Percentiles rank a stretch among this genome's conserved stretches.
Evolutionary conservation across 2,329 filamentous ascomycete species (phyloP).

Genomic region (Leptographium flavum): DNA sequence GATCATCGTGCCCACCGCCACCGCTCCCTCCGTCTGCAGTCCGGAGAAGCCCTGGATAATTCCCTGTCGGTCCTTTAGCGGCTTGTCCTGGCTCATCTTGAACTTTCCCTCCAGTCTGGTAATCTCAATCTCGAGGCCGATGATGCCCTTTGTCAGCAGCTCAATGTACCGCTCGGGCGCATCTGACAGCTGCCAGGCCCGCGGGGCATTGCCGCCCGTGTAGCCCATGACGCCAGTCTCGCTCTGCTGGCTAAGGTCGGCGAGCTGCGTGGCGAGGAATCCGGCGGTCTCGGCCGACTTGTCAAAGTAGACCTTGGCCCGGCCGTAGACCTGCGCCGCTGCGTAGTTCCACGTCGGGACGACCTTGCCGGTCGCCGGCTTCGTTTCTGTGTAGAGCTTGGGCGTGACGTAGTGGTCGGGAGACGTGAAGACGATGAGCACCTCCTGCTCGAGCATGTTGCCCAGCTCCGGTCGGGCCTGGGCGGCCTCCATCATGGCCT

Average conservation of each 20-base stretch:
- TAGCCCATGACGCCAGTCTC: slow-evolving; percentile 45
- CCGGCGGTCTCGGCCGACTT: slow-evolving; percentile 19
- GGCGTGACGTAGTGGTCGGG: slow-evolving; percentile 51
- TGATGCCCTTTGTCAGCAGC: slow-evolving; percentile 41
- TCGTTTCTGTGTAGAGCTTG: slow-evolving; percentile 53
- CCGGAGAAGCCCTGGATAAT: slow-evolving; percentile 40
- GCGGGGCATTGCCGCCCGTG: slow-evolving; percentile 19
- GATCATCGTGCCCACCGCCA: neutral
- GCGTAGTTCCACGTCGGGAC: slow-evolving; percentile 61
- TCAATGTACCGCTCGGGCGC: slow-evolving; percentile 42
- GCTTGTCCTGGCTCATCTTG: slow-evolving; percentile 53
- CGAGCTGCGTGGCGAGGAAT: slow-evolving; percentile 37
- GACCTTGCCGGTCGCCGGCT: slow-evolving; percentile 49
- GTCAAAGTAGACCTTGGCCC: slow-evolving; percentile 37
- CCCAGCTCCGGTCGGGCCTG: slow-evolving; percentile 7
- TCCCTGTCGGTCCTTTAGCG: slow-evolving; percentile 36
- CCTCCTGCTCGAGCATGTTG: slow-evolving; percentile 30
- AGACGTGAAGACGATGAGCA: slow-evolving; percentile 49
- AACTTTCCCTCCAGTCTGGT: slow-evolving; percentile 43
- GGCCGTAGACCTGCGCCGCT: slow-evolving; percentile 49
- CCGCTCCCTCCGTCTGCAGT: slow-evolving; percentile 17
- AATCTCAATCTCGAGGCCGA: slow-evolving; percentile 46
- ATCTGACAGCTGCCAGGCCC: slow-evolving; percentile 41
- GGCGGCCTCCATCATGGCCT: slow-evolving; percentile 28
- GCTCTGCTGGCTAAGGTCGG: slow-evolving; percentile 30